phyloP scores from a whole-genome alignment of 2,329 filamentous ascomycete genomes.

The Trichothecium sympodiale region DNA sequence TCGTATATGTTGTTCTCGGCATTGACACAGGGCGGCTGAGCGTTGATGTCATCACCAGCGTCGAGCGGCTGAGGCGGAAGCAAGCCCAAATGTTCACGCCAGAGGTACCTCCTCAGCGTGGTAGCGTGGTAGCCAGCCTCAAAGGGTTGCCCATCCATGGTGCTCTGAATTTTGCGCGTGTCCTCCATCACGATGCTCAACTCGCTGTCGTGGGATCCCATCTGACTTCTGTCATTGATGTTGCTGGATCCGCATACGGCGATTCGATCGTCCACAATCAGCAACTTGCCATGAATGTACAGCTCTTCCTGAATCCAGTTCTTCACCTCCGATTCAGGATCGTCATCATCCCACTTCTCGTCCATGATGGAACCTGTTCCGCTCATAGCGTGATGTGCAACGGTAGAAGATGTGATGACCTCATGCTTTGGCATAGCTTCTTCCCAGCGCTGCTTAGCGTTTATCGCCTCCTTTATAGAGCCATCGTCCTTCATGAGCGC shows the following conservation, averaged over 20 bases:
- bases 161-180: slow-evolving; percentile 55
- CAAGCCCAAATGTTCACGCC: slow-evolving; percentile 83
- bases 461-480: slow-evolving; percentile 23
- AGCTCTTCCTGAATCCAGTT: slow-evolving; percentile 94
- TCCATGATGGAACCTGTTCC: slow-evolving; percentile 45
- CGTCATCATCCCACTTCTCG: slow-evolving; percentile 64
- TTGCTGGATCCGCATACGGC: slow-evolving; percentile 83
- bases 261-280: slow-evolving; percentile 78
- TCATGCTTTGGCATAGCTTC: slow-evolving; percentile 27
- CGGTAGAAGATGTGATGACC: slow-evolving; percentile 27
- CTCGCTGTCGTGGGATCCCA: slow-evolving; percentile 85
- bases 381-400: slow-evolving; percentile 77
- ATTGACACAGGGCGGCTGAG: slow-evolving; percentile 56
- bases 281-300: slow-evolving; percentile 86
- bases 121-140: slow-evolving; percentile 73
- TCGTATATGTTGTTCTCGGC: slow-evolving; percentile 54
- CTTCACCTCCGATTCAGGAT: slow-evolving; percentile 64
- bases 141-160: slow-evolving; percentile 70
- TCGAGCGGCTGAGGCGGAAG: slow-evolving; percentile 63
- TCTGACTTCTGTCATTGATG: slow-evolving; percentile 80
- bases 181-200: slow-evolving; percentile 87
- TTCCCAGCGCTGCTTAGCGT: slow-evolving; percentile 43
- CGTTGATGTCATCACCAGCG: slow-evolving; percentile 57
- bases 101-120: slow-evolving; percentile 70
- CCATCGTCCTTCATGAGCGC: slow-evolving; percentile 24